Evolutionary conservation across 2,329 filamentous ascomycete species (phyloP).

Genomic region (Paracoccidioides brasiliensis): DNA sequence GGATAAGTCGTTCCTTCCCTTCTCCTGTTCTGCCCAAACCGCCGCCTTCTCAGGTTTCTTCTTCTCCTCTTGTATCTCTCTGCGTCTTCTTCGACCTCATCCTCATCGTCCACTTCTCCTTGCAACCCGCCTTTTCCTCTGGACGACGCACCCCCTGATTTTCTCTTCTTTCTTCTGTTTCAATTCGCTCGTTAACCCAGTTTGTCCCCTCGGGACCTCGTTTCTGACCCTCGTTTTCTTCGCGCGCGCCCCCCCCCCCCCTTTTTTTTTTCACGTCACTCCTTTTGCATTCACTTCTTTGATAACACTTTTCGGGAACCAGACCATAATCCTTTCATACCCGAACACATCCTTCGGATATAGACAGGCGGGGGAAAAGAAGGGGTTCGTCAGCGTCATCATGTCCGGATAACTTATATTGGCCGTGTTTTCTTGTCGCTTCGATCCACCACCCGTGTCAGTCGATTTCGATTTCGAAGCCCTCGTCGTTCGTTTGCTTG

Average conservation of each 20-base stretch:
- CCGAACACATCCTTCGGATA: not conserved
- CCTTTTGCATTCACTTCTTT: conserved; percentile 3
- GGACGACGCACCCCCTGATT: conserved; percentile 3
- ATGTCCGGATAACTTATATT: not conserved
- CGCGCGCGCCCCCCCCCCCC: not conserved
- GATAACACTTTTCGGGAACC: not conserved
- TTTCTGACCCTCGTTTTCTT: conserved; percentile 8
- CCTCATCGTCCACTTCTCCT: conserved; percentile 2
- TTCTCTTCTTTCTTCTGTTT: conserved; percentile 5
- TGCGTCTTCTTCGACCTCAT: conserved; percentile 11
- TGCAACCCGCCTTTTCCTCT: not conserved
- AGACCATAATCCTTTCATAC: not conserved
- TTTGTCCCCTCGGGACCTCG: conserved; percentile 11
- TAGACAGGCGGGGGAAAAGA: not conserved
- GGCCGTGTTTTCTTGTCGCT: not conserved
- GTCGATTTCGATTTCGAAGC: not conserved
- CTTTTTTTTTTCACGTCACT: conserved; percentile 5
- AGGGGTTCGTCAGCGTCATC: not conserved
- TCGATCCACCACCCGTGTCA: not conserved
- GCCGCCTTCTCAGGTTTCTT: conserved; percentile 8
- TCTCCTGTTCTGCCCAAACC: not conserved
- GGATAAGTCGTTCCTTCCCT: not conserved
- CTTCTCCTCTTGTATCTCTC: conserved; percentile 7
- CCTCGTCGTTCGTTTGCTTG: not conserved
- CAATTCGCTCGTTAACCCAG: conserved; percentile 4